Evolutionary conservation across 441 rosid species (phyloP).

Genomic region (Mallotus repandus): DNA sequence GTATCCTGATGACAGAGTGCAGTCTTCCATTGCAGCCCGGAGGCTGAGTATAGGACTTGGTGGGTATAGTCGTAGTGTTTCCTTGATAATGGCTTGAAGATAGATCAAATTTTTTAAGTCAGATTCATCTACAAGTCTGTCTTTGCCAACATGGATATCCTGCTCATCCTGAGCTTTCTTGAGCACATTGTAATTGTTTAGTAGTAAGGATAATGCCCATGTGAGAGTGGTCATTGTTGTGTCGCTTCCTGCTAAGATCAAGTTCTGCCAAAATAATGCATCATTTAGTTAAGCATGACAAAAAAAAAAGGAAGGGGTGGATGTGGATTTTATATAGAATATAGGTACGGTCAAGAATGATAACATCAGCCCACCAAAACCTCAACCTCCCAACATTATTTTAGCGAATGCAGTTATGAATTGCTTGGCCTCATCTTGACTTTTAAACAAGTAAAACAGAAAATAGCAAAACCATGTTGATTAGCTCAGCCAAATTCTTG

Average conservation of each 20-base stretch:
- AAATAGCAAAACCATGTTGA: neutral
- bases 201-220: slow-evolving; percentile 36
- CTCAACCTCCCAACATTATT: too few species aligned
- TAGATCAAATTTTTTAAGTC: slow-evolving; percentile 46
- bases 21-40: slow-evolving; percentile 45
- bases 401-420: neutral
- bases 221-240: slow-evolving; percentile 42
- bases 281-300: too few species aligned
- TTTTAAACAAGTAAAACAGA: neutral
- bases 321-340: too few species aligned
- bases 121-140: slow-evolving; percentile 43
- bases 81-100: slow-evolving; percentile 52
- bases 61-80: slow-evolving; percentile 51
- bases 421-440: neutral
- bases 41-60: slow-evolving; percentile 42
- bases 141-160: slow-evolving; percentile 44
- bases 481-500: neutral
- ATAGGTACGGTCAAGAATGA: neutral
- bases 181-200: slow-evolving; percentile 38
- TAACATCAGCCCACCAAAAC: neutral
- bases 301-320: neutral
- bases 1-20: slow-evolving; percentile 41
- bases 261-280: slow-evolving; percentile 29
- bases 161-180: slow-evolving; percentile 51
- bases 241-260: slow-evolving; percentile 54